Percentiles rank a stretch among this genome's conserved stretches.
phyloP scores from a whole-genome alignment of 192 early-diverging fungal genomes.

The Umbelopsis vinacea region DNA sequence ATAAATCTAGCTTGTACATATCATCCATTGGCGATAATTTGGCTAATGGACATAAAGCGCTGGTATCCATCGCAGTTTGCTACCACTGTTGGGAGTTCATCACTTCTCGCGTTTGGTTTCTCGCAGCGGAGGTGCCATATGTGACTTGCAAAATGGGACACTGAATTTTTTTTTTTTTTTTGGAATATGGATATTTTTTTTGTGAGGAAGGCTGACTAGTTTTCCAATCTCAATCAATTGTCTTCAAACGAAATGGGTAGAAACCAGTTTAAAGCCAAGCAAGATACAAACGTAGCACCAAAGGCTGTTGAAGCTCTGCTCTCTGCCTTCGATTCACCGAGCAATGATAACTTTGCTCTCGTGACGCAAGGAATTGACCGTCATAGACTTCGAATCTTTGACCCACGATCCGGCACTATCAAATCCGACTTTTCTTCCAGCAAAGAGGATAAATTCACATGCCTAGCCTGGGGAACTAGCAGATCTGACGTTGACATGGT shows the following conservation, averaged over 20 bases:
- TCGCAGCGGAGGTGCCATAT: too few species aligned
- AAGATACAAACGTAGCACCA: slow-evolving; percentile 43
- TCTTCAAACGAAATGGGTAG: slow-evolving; percentile 20
- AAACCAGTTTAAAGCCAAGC: slow-evolving; percentile 44
- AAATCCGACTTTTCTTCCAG: slow-evolving; percentile 55
- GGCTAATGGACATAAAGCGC: too few species aligned
- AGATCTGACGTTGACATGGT: slow-evolving; percentile 31
- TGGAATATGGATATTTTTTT: slow-evolving; percentile 12
- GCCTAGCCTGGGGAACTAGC: slow-evolving; percentile 55
- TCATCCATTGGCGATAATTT: too few species aligned
- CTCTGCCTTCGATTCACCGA: slow-evolving; percentile 44
- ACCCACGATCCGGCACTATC: slow-evolving; percentile 51
- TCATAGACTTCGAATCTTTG: slow-evolving; percentile 58
- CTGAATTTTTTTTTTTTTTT: slow-evolving; percentile 1
- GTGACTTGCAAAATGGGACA: too few species aligned
- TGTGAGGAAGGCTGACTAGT: background rate
- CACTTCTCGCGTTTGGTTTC: too few species aligned
- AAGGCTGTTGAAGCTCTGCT: slow-evolving; percentile 38
- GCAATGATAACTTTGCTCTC: slow-evolving; percentile 51
- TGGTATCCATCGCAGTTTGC: background rate
- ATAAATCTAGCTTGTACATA: too few species aligned
- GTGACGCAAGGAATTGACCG: slow-evolving; percentile 61
- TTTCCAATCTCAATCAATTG: background rate
- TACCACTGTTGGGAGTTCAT: too few species aligned
- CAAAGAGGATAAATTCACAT: slow-evolving; percentile 55